Percentiles rank a stretch among this genome's conserved stretches.
phyloP scores from a whole-genome alignment of 805 yeast genomes.

The Kazachstania viticola region DNA sequence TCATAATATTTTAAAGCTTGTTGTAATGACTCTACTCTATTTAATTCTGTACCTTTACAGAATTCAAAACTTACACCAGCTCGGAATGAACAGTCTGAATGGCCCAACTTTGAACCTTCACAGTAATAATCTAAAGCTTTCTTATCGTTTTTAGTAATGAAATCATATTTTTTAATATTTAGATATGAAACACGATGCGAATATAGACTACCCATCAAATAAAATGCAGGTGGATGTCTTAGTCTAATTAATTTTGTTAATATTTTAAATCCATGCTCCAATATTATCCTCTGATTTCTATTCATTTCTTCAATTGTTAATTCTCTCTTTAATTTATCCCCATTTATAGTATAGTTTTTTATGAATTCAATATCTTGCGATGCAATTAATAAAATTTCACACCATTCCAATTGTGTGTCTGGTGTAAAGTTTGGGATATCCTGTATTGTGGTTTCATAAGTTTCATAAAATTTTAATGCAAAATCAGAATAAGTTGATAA shows the following conservation, averaged over 20 bases:
- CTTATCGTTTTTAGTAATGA: slow-evolving; percentile 40
- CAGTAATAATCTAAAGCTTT: slow-evolving; percentile 51
- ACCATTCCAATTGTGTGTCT: slow-evolving; percentile 49
- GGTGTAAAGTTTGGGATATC: slow-evolving; percentile 33
- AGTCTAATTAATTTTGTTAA: slow-evolving; percentile 42
- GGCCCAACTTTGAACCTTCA: slow-evolving; percentile 47
- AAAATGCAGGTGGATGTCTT: slow-evolving; percentile 43
- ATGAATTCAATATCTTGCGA: slow-evolving; percentile 33
- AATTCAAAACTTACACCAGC: slow-evolving; percentile 59
- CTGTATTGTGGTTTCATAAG: slow-evolving; percentile 15
- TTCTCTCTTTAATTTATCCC: slow-evolving; percentile 30
- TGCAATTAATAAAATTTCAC: slow-evolving; percentile 42
- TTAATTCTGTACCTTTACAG: slow-evolving; percentile 39
- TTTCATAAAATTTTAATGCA: slow-evolving; percentile 14
- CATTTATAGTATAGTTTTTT: slow-evolving; percentile 37
- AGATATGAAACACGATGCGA: slow-evolving; percentile 33
- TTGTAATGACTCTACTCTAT: slow-evolving; percentile 26
- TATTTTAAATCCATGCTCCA: slow-evolving; percentile 46
- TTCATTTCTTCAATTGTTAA: slow-evolving; percentile 33
- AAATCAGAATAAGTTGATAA: slow-evolving; percentile 5
- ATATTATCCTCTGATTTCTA: slow-evolving; percentile 44
- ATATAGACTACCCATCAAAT: slow-evolving; percentile 50
- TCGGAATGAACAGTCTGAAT: slow-evolving; percentile 53
- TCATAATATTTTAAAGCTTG: slow-evolving; percentile 45
- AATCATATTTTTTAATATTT: slow-evolving; percentile 1